A percentile compares a stretch with the other conserved stretches of the same genome.
Evolutionary conservation across 2,329 filamentous ascomycete species (phyloP).

Genomic region (Colletotrichum spaethianum): DNA sequence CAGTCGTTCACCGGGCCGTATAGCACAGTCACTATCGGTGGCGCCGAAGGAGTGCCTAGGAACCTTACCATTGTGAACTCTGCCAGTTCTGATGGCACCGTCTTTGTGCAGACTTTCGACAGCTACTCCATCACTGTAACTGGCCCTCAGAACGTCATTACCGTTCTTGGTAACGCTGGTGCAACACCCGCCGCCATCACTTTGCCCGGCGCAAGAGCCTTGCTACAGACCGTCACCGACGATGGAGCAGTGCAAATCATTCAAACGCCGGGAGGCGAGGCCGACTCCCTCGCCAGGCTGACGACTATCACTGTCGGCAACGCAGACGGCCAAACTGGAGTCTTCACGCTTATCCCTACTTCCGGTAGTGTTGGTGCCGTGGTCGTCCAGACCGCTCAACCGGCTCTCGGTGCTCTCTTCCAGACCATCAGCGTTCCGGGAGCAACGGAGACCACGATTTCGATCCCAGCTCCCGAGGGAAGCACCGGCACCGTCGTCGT

Average conservation of each 20-base stretch:
- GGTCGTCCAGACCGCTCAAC: conserved; percentile 20
- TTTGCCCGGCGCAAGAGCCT: not conserved
- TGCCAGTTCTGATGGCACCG: conserved; percentile 16
- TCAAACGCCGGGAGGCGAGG: conserved; percentile 21
- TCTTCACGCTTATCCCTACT: conserved; percentile 26
- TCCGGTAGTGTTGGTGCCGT: conserved; percentile 25
- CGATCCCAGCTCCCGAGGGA: conserved; percentile 23
- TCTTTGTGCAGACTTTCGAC: conserved; percentile 32
- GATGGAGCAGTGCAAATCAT: conserved; percentile 23
- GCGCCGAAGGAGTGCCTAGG: conserved; percentile 29
- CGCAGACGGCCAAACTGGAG: not conserved
- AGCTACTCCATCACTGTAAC: conserved; percentile 29
- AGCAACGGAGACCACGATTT: conserved; percentile 14
- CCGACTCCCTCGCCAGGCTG: conserved; percentile 18
- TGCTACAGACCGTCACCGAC: not conserved
- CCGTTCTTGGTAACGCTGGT: conserved; percentile 29
- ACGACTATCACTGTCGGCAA: conserved; percentile 19
- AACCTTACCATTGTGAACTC: conserved; percentile 28
- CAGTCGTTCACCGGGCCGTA: not conserved
- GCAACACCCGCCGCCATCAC: conserved; percentile 23
- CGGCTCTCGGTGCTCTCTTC: conserved; percentile 7
- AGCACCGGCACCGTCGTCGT: conserved; percentile 26
- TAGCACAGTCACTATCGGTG: conserved; percentile 27
- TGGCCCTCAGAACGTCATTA: conserved; percentile 26
- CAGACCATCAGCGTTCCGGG: conserved; percentile 16